Base-by-base conservation (phyloP, 208 protist genomes). In the Leishmania aethiopica region DNA sequence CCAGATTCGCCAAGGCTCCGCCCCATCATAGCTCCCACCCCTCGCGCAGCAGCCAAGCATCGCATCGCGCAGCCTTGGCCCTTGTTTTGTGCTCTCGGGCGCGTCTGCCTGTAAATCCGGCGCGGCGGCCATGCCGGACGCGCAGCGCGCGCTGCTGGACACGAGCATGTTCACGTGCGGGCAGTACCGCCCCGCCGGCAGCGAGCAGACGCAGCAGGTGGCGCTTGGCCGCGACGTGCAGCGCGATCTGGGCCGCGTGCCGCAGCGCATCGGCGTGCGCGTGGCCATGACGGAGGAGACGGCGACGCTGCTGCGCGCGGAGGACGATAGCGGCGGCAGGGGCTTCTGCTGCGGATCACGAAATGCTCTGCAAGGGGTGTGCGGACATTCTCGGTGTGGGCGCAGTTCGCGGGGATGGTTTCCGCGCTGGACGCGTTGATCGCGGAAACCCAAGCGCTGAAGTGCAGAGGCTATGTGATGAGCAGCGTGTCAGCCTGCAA, bases 261-360 rank as follows among this genome's bases (percentile, higher is more conserved):
- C 86, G 45, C 60, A 73, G 42, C 59, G 59, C 79, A 78, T 85
- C 57, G 86, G 85, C 51, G 84, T 80, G 55, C 64, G 62, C 60
- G 60, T 89, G 11, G 86, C 80, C 73, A 75, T 88, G 78, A 88
- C 86, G 73, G 88, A 89, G 80, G 88, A 89, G 64, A 90, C 88
- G 67, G 83, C 75, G 60, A 59, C 78, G 75, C 85, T 89, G 49
- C 78, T 91, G 85, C 77, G 84, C 25, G 80, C 69, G 28, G 55
- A 74, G 1, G 7, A 69, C 53, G 15, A 40, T 4, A 55, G 40
- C 51, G 22, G 32, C n/a, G 55, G 69, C 57, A 37, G 57, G 5
- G 40, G 78, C 57, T 51, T 51, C 11, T 51, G 3, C 49, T 15
- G 49, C 13, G 49, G 49, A 51, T 51, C 49, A 51, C 13, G 49